A percentile compares a stretch with the other conserved stretches of the same genome.
Evolutionary conservation across 129 eudicot genomes (phyloP).

Genomic region (Lactuca sativa): DNA sequence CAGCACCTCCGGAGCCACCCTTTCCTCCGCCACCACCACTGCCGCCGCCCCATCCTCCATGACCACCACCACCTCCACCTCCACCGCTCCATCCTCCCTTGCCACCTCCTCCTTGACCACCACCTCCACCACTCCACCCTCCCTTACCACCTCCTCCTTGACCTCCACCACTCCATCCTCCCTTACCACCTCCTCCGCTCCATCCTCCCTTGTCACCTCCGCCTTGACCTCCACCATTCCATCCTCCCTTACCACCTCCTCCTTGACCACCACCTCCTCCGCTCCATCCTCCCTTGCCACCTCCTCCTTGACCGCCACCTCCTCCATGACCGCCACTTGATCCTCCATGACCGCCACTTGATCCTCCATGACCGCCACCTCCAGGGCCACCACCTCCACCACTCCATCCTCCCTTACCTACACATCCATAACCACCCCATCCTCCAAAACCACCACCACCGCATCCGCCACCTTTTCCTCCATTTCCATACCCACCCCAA

Average conservation of each 20-base stretch:
- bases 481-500: conserved; percentile 29
- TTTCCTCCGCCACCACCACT: conserved; percentile 4
- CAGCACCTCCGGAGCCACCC: neutral
- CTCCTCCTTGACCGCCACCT: conserved; percentile 22
- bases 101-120: conserved; percentile 17
- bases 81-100: conserved; percentile 18
- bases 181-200: conserved; percentile 15
- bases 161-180: no score
- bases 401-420: conserved; percentile 30
- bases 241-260: conserved; percentile 20
- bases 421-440: conserved; percentile 41
- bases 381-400: conserved; percentile 32
- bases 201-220: conserved; percentile 25
- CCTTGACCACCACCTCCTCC: conserved; percentile 30
- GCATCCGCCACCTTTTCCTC: conserved; percentile 32
- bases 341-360: conserved; percentile 14
- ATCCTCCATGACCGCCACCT: conserved; percentile 15
- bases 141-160: neutral
- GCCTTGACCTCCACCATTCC: conserved; percentile 20
- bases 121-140: conserved; percentile 28
- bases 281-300: conserved; percentile 3
- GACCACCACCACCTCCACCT: neutral
- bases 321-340: conserved; percentile 9
- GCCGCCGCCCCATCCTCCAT: neutral
- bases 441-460: conserved; percentile 34